Percentiles rank a stretch among this genome's conserved stretches.
phyloP scores from a whole-genome alignment of 31 red algal species.

The Bonnemaisonia californica region DNA sequence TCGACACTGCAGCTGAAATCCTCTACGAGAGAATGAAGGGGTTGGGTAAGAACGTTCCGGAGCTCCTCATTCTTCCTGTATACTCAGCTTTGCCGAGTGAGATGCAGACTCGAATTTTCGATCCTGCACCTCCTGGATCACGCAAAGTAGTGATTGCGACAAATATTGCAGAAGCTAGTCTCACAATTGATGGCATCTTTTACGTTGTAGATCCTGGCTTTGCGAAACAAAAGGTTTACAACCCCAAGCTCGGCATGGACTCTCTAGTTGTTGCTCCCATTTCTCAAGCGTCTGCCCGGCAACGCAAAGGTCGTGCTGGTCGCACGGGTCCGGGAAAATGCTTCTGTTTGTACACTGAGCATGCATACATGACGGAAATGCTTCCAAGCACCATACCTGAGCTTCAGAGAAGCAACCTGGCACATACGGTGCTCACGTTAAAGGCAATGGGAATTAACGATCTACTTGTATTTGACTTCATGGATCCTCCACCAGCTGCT shows the following conservation, averaged over 20 bases:
- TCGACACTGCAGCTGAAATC: slow-evolving; percentile 79
- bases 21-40: slow-evolving; percentile 74
- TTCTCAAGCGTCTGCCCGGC: slow-evolving; percentile 84
- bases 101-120: slow-evolving; percentile 90
- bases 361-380: slow-evolving; percentile 90
- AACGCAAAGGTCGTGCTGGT: slow-evolving; percentile 93
- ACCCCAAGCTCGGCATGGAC: slow-evolving; percentile 93
- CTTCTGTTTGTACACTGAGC: slow-evolving; percentile 94
- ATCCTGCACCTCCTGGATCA: slow-evolving; percentile 77
- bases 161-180: slow-evolving; percentile 94
- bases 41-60: slow-evolving; percentile 57
- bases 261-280: slow-evolving; percentile 89
- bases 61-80: slow-evolving; percentile 82
- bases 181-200: slow-evolving; percentile 95
- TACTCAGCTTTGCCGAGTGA: slow-evolving; percentile 88
- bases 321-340: slow-evolving; percentile 94
- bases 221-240: slow-evolving; percentile 92
- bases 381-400: slow-evolving; percentile 79
- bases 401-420: slow-evolving; percentile 82
- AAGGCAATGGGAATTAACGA: slow-evolving; percentile 93
- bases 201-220: slow-evolving; percentile 98
- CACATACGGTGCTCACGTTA: slow-evolving; percentile 84
- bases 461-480: slow-evolving; percentile 90
- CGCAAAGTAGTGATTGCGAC: slow-evolving; percentile 92
- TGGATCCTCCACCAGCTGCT: slow-evolving; percentile 89